Evolutionary conservation across 108 stramenopile genomes (phyloP), one percentile per base, ranked within the genome.

Genomic region (Aurantiochytrium sp.): DNA sequence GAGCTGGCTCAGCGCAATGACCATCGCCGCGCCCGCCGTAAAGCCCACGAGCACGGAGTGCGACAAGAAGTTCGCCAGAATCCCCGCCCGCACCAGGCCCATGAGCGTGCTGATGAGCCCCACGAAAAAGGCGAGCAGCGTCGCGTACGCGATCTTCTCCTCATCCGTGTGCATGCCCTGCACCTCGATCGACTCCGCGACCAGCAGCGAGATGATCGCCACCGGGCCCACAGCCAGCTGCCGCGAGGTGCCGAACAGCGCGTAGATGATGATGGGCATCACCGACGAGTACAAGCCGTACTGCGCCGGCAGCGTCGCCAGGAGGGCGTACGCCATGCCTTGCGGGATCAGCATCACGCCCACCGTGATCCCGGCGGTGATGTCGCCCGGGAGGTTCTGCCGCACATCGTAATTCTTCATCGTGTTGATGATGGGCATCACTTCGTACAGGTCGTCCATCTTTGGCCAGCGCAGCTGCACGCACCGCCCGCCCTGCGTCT

Each of bases 301-400:
- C 54, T 95, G 91, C 2, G 95, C 93, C 4, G 95, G 95, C 22
- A 97, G 85, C 24, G 94, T 93, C 45, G 97, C 97, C 15, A 97
- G 69, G 59, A 94, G 91, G 53, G 96, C 96, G 91, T 97, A 97
- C 52, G 91, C 90, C 95, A 97, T 95, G 42, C 92, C 92, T 91
- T 96, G 95, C 8, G 96, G 96, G 37, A 97, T 93, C 37, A 95
- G 91, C 95, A 97, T 95, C 86, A 96, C 93, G 48, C 95, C 95
- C 4, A 88, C 88, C 30, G 73, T 41, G 27, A 88, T 32, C 17
- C 88, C 88, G 5, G 88, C 88, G 3, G 68, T 52, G 32, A 88
- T 12, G 48, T 88, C 88, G 12, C 50, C 31, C 17, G 10, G 32
- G 10, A 86, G 39, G 15, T 55, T 37, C 1, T 55, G 15, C 0